A percentile compares a stretch with the other conserved stretches of the same genome.
Evolutionary conservation across 148 eudicot genomes (phyloP).

Genomic region (Cornus controversa): DNA sequence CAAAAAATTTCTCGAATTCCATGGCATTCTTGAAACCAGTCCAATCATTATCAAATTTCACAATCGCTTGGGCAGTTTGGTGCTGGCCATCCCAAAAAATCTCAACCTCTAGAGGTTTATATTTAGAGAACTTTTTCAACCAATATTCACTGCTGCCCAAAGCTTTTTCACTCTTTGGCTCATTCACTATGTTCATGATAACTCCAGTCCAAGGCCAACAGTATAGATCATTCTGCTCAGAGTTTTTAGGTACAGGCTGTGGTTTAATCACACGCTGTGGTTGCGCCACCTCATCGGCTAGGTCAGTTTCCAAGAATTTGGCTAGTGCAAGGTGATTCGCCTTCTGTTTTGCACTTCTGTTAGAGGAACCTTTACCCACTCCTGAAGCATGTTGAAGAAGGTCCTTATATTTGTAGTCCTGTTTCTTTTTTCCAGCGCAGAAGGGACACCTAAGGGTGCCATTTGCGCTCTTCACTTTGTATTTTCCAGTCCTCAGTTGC

Average conservation of each 20-base stretch:
- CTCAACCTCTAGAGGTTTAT: slow-evolving; percentile 51
- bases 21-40: slow-evolving; percentile 58
- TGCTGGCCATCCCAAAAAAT: slow-evolving; percentile 36
- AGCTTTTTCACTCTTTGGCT: slow-evolving; percentile 23
- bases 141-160: slow-evolving; percentile 34
- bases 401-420: slow-evolving; percentile 75
- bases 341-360: slow-evolving; percentile 63
- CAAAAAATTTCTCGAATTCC: slow-evolving; percentile 75
- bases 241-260: slow-evolving; percentile 22
- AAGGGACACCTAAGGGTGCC: slow-evolving; percentile 85
- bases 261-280: slow-evolving; percentile 26
- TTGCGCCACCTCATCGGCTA: slow-evolving; percentile 28
- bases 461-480: slow-evolving; percentile 50
- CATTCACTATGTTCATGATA: slow-evolving; percentile 49
- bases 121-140: slow-evolving; percentile 52
- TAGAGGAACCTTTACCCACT: slow-evolving; percentile 64
- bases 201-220: slow-evolving; percentile 84
- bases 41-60: slow-evolving; percentile 65
- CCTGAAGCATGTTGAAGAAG: slow-evolving; percentile 78
- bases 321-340: slow-evolving; percentile 69
- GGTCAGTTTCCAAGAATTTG: slow-evolving; percentile 48
- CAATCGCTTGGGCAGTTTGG: slow-evolving; percentile 41
- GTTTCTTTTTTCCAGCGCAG: slow-evolving; percentile 91
- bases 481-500: slow-evolving; percentile 47
- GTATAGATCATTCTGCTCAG: slow-evolving; percentile 37